A percentile compares a stretch with the other conserved stretches of the same genome.
Evolutionary conservation across 768 basidiomycete species (phyloP).

Genomic region (Russula brevipes): DNA sequence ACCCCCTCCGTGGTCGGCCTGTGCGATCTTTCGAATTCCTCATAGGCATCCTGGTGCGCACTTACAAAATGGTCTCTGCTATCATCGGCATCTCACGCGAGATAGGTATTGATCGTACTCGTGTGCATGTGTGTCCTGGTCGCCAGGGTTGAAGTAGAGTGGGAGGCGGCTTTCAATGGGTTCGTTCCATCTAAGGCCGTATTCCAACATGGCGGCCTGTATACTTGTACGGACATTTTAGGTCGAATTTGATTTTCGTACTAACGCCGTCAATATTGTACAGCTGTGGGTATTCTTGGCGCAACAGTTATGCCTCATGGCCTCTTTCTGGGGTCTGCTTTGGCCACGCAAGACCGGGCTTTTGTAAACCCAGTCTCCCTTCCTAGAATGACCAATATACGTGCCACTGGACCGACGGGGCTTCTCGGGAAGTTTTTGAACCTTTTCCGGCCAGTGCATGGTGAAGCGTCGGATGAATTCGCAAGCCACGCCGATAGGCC

Average conservation of each 20-base stretch:
- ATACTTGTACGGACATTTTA: constrained; percentile 17
- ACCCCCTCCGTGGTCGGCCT: constrained; percentile 53
- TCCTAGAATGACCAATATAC: not conserved
- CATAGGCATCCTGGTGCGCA: constrained; percentile 35
- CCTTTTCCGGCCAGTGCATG: constrained; percentile 3
- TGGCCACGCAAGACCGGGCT: constrained; percentile 41
- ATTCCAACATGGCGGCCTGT: constrained; percentile 20
- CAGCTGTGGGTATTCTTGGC: constrained; percentile 30
- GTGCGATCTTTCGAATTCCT: constrained; percentile 63
- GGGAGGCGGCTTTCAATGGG: constrained; percentile 20
- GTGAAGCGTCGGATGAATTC: constrained; percentile 9
- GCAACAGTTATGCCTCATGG: constrained; percentile 49
- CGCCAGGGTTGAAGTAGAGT: constrained; percentile 19
- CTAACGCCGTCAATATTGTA: not conserved
- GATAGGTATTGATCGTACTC: constrained; percentile 22
- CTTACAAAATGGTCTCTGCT: not conserved
- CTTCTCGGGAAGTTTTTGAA: not conserved
- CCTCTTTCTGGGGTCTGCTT: constrained; percentile 40
- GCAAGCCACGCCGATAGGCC: constrained; percentile 39
- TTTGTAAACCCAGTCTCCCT: constrained; percentile 3
- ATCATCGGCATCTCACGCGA: not conserved
- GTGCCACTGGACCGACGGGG: not conserved
- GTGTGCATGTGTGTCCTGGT: constrained; percentile 27
- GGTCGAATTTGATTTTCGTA: too few relatives aligned
- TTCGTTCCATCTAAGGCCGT: constrained; percentile 22